Evolutionary conservation across 768 basidiomycete species (phyloP).

Genomic region (Mycena rosella): DNA sequence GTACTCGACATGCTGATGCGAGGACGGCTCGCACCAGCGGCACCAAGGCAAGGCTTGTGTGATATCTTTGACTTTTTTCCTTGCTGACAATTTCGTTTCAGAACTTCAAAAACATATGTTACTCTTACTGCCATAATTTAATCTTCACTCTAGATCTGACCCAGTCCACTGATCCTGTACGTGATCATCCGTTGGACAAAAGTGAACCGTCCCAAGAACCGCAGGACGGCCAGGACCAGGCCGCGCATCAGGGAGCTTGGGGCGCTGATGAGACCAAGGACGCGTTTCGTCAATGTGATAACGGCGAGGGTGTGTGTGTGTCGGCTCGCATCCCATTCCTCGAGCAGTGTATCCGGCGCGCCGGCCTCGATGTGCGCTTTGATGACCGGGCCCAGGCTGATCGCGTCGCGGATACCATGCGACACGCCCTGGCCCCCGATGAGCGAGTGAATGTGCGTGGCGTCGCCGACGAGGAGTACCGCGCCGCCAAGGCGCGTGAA

Average conservation of each 20-base stretch:
- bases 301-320: slow-evolving; percentile 55
- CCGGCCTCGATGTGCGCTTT: slow-evolving; percentile 31
- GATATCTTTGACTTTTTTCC: no score
- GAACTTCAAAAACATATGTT: no score
- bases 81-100: no score
- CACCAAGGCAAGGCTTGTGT: no score
- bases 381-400: slow-evolving; percentile 58
- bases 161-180: slow-evolving; percentile 11
- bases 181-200: slow-evolving; percentile 16
- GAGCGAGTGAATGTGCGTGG: slow-evolving; percentile 67
- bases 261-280: slow-evolving; percentile 40
- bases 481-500: slow-evolving; percentile 48
- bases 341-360: slow-evolving; percentile 28
- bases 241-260: background rate
- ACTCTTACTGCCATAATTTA: no score
- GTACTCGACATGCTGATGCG: no score
- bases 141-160: no score
- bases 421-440: slow-evolving; percentile 71
- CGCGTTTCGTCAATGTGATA: slow-evolving; percentile 56
- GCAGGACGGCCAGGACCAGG: slow-evolving; percentile 3
- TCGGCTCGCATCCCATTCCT: slow-evolving; percentile 53
- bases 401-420: slow-evolving; percentile 65
- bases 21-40: no score
- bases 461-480: slow-evolving; percentile 48
- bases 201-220: slow-evolving; percentile 13